Base-by-base conservation (phyloP, 805 yeast genomes). In the Kluyveromyces wickerhamii region DNA sequence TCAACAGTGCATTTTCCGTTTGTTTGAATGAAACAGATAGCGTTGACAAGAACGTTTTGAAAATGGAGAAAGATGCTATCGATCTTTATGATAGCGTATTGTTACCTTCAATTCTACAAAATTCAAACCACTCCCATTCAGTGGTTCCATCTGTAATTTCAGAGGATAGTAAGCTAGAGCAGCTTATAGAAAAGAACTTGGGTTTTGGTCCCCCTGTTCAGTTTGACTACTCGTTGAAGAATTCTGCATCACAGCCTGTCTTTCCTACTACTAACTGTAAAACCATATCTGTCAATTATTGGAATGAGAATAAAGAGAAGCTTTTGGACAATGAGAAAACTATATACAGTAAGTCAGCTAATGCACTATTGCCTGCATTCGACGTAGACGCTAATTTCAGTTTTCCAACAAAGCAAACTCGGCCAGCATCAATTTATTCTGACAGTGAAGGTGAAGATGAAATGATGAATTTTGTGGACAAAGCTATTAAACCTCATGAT, bases 81-180 rank as follows among this genome's bases (percentile, higher is more conserved):
- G 52, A 41, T 18, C 48, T 60, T 27, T 52, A 52, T 12, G 50
- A 57, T 31, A 52, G 51, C 37, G 51, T 54, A 2, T 38, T 59
- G 21, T 29, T 59, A 19, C 63, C 62, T 4, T 54, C 61, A 15
- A 40, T 51, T 32, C 33, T 48, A 27, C 33, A 29, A 29, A n/a
- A 34, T 40, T 5, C 38, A 37, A 15, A 34, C 29, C 11, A 16
- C 28, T 13, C 24, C n/a, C 12, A 12, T 6, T 17, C 29, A 8
- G n/a, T 15, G 11, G 28, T 32, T 8, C 8, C 11, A 15, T 34
- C 36, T 4, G 27, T 29, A 21, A 12, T 35, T 3, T 14, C 41
- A 19, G 6, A 26, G 6, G 33, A 30, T 20, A 15, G 8, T 11
- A 18, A 10, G 3, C 19, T 30, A 21, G 33, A 30, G 16, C 23